A percentile compares a stretch with the other conserved stretches of the same genome.
These are phyloP conservation scores for Tricholoma bakamatsutake DNA, from an alignment of 768 basidiomycete species.

Conservation along the genomic window DNA sequence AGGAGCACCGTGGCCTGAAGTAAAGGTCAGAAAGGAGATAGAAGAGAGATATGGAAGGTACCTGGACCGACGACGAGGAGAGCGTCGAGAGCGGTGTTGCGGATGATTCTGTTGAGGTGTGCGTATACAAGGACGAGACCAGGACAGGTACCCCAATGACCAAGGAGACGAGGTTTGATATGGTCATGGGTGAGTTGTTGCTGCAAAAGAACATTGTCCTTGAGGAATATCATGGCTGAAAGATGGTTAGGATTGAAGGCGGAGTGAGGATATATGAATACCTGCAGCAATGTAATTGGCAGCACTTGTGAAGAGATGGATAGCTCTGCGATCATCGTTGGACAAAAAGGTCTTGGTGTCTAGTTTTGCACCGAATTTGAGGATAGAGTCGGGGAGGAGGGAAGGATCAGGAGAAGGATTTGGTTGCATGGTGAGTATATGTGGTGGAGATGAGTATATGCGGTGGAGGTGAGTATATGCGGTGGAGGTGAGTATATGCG, in stretches of 20 bases:
- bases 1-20: conserved; percentile 74
- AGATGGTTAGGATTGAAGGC: not conserved
- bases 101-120: conserved; percentile 61
- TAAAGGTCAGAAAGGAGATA: not conserved
- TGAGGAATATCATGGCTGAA: conserved; percentile 82
- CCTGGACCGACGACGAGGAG: conserved; percentile 82
- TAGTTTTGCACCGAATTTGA: conserved; percentile 43
- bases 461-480: too few species aligned
- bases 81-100: conserved; percentile 52
- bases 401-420: conserved; percentile 72
- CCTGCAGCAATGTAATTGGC: conserved; percentile 70
- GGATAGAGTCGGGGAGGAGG: conserved; percentile 52
- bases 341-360: conserved; percentile 42
- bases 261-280: conserved; percentile 20
- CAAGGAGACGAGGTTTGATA: conserved; percentile 77
- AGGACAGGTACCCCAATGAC: conserved; percentile 83
- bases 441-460: too few species aligned
- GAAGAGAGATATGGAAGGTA: conserved; percentile 15
- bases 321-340: conserved; percentile 41
- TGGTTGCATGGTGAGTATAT: conserved; percentile 54
- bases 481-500: too few species aligned
- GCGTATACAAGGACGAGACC: conserved; percentile 70
- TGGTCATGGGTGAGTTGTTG: conserved; percentile 53
- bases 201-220: conserved; percentile 63
- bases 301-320: conserved; percentile 52